These are phyloP conservation scores for Golubevia sp. DNA, from an alignment of 1,284 basidiomycete species.

Conservation along the genomic window DNA sequence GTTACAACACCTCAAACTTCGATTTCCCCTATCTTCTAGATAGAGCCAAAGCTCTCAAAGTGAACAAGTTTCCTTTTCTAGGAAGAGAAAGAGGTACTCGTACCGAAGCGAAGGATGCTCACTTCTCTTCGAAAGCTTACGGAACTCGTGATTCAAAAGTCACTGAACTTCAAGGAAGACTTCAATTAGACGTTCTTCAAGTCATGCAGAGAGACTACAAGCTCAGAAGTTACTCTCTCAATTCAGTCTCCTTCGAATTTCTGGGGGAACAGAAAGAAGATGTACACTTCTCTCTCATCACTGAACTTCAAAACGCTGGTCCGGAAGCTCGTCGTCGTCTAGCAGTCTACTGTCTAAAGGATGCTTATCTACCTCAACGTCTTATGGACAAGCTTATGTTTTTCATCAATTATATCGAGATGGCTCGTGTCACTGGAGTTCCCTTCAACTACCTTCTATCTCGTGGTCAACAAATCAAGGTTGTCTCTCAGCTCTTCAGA, in stretches of 20 bases:
- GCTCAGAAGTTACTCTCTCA: conserved; percentile 56
- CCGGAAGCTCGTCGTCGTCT: conserved; percentile 56
- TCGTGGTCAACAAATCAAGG: conserved; percentile 61
- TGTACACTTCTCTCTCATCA: conserved; percentile 59
- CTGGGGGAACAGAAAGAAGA: conserved; percentile 61
- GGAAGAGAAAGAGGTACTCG: conserved; percentile 49
- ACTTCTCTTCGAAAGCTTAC: conserved; percentile 61
- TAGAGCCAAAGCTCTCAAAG: conserved; percentile 54
- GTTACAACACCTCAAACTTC: conserved; percentile 61
- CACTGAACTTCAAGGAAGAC: conserved; percentile 57
- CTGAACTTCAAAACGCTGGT: conserved; percentile 57
- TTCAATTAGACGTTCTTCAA: conserved; percentile 60
- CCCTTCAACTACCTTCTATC: conserved; percentile 61
- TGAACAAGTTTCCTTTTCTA: conserved; percentile 50
- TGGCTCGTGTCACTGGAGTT: conserved; percentile 59
- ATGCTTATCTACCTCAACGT: conserved; percentile 59
- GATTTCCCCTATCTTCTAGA: conserved; percentile 60
- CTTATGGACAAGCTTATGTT: conserved; percentile 62
- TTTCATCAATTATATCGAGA: conserved; percentile 61
- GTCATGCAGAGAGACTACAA: conserved; percentile 62
- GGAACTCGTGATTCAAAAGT: conserved; percentile 59
- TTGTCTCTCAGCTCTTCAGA: conserved; percentile 58
- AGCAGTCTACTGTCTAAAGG: conserved; percentile 60
- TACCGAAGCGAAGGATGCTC: conserved; percentile 58
- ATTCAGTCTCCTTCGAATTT: conserved; percentile 60